phyloP scores from a whole-genome alignment of 2,329 filamentous ascomycete genomes.

The Verticillium nubilum region DNA sequence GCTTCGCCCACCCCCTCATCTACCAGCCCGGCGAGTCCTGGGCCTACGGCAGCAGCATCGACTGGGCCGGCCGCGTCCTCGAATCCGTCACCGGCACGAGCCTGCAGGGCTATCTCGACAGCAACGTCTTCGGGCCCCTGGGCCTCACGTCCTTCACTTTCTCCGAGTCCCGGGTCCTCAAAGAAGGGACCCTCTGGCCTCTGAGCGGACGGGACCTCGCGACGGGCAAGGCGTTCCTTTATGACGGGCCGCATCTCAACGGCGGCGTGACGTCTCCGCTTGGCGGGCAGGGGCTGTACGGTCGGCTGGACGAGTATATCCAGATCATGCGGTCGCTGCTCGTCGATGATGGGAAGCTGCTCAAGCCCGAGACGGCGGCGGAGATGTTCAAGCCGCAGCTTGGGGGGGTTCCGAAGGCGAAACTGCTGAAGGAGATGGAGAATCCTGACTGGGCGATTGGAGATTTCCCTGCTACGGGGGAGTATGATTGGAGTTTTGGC shows the following conservation, averaged over 20 bases:
- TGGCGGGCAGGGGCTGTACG: slow-evolving; percentile 30
- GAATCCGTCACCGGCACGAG: slow-evolving; percentile 29
- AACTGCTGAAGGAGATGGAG: slow-evolving; percentile 20
- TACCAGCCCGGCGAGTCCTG: slow-evolving; percentile 41
- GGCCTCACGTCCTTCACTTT: slow-evolving; percentile 19
- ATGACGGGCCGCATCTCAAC: slow-evolving; percentile 1
- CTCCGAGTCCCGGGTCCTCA: background rate
- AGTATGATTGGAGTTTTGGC: slow-evolving; percentile 34
- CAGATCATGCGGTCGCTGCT: slow-evolving; percentile 40
- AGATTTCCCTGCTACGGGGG: slow-evolving; percentile 22
- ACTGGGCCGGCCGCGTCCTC: slow-evolving; percentile 42
- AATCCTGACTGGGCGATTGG: slow-evolving; percentile 20
- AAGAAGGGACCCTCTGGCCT: slow-evolving; percentile 2
- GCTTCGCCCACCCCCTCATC: slow-evolving; percentile 35
- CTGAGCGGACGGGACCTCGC: slow-evolving; percentile 11
- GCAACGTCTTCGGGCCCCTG: slow-evolving; percentile 28
- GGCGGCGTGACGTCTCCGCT: slow-evolving; percentile 15
- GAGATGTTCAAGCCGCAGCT: slow-evolving; percentile 37
- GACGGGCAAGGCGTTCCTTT: slow-evolving; percentile 8
- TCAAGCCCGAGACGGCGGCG: slow-evolving; percentile 21
- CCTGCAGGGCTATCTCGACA: slow-evolving; percentile 30
- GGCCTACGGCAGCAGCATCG: slow-evolving; percentile 39
- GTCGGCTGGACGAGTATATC: slow-evolving; percentile 33
- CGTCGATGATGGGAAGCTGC: slow-evolving; percentile 15
- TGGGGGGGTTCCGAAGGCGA: slow-evolving; percentile 13